Base-by-base conservation (phyloP, 2,329 filamentous ascomycete species). In the Claviceps digitariae region DNA sequence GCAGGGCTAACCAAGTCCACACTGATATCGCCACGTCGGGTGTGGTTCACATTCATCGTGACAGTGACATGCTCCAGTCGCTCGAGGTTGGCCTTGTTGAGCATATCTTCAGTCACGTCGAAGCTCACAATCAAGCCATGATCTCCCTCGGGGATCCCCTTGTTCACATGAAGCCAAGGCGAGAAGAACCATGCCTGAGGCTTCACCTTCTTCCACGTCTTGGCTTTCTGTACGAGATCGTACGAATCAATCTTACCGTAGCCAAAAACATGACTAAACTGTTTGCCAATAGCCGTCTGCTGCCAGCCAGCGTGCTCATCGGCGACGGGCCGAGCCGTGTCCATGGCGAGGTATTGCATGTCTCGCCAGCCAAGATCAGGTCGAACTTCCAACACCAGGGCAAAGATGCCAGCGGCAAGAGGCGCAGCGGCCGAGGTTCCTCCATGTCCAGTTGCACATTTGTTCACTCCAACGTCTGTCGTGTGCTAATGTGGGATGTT, bases 401-500 rank as follows among this genome's bases (percentile, higher is more conserved):
- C 91, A 61, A 93, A 91, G 52, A 95, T 88, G 45, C 93, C 93
- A 23, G 90, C 91, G 36, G 88, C 93, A 41, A 98, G 77, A 25
- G 93, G 93, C 0, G 93, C 93, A 12, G 93, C 93, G 29, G 93
- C 93, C 13, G 93, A 98, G 3, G 93, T 98, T 56, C 93, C 93
- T 52, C 93, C 93, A 63, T 98, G 93, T n/a, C 76, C 75, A 56
- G 73, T 76, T 59, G 86, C 90, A 70, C 93, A 98, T 54, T 77
- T 73, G 66, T 94, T 86, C 36, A 77, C 70, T 51, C 93, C 93
- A 27, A 98, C 90, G 62, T 98, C 93, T 1, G 93, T 98, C 0
- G 93, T 98, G 70, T 96, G 90, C 77, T 81, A 23, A n/a, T n/a
- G 8, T 38, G 6, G 15, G 5, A 50, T 58, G 57, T 43, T 53